Percentiles rank a stretch among this genome's conserved stretches.
Conservation (phyloP, 805 yeast genomes). For the Schizosaccharomyces cryophilus region DNA sequence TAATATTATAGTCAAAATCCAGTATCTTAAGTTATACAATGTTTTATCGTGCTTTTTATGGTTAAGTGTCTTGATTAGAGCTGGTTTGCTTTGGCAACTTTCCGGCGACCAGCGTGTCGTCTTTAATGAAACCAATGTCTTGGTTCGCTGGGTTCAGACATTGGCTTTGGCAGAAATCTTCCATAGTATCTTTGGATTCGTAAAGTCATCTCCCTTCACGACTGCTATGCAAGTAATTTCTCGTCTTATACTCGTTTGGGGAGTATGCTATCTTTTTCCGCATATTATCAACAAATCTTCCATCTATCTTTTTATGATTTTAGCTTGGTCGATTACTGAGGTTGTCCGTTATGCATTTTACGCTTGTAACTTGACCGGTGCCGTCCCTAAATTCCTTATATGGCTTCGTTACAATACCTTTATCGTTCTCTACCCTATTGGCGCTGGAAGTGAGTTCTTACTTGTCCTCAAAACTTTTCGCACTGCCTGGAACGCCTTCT, state of each 20-base stretch:
- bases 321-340: conserved; percentile 92
- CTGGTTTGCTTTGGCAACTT: not conserved
- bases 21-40: not conserved
- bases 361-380: conserved; percentile 35
- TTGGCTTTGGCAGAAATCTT: conserved; percentile 56
- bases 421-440: conserved; percentile 64
- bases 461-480: conserved; percentile 46
- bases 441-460: conserved; percentile 63
- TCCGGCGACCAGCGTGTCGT: not conserved
- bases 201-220: conserved; percentile 62
- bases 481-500: conserved; percentile 27
- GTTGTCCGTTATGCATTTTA: conserved; percentile 72
- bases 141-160: conserved; percentile 48
- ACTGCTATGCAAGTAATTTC: conserved; percentile 74
- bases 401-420: conserved; percentile 67
- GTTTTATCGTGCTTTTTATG: not conserved
- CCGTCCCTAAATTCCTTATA: conserved; percentile 34
- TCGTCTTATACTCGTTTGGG: conserved; percentile 57
- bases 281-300: conserved; percentile 31
- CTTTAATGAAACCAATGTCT: conserved; percentile 12
- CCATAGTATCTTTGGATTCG: conserved; percentile 26
- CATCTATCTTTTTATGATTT: conserved; percentile 37
- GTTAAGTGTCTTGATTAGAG: not conserved
- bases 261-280: conserved; percentile 57
- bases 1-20: not conserved